Conservation (phyloP, 2,329 filamentous ascomycete species). For the Pseudocercospora cruenta region DNA sequence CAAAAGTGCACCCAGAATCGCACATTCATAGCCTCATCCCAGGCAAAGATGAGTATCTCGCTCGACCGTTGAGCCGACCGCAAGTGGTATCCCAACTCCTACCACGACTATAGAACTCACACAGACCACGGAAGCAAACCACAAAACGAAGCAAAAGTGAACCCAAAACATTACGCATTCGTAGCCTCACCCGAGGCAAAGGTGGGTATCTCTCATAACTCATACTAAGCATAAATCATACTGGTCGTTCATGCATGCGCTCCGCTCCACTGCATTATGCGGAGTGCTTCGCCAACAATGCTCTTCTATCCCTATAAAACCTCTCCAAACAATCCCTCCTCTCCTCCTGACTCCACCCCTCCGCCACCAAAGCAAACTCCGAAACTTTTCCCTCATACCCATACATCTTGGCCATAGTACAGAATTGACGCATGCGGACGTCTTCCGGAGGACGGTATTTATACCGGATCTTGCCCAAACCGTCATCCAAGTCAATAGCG, state of each 20-base stretch:
- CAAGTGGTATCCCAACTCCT: too few relatives aligned
- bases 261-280: background rate
- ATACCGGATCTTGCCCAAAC: conserved; percentile 51
- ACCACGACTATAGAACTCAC: too few relatives aligned
- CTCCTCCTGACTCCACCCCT: conserved; percentile 85
- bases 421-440: conserved; percentile 82
- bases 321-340: conserved; percentile 74
- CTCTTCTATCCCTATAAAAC: conserved; percentile 70
- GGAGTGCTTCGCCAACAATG: background rate
- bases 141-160: too few relatives aligned
- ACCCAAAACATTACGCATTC: background rate
- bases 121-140: too few relatives aligned
- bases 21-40: background rate
- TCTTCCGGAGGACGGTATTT: conserved; percentile 73
- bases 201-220: background rate
- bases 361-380: conserved; percentile 87
- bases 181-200: background rate
- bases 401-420: conserved; percentile 80
- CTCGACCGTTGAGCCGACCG: too few relatives aligned
- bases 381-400: conserved; percentile 71
- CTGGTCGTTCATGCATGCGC: background rate
- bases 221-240: background rate
- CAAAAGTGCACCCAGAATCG: background rate
- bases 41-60: background rate
- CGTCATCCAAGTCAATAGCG: conserved; percentile 22